Percentiles rank a stretch among this genome's conserved stretches.
These are phyloP conservation scores for Chrysanthemum seticuspe DNA, from an alignment of 129 eudicot species.

Conservation along the genomic window DNA sequence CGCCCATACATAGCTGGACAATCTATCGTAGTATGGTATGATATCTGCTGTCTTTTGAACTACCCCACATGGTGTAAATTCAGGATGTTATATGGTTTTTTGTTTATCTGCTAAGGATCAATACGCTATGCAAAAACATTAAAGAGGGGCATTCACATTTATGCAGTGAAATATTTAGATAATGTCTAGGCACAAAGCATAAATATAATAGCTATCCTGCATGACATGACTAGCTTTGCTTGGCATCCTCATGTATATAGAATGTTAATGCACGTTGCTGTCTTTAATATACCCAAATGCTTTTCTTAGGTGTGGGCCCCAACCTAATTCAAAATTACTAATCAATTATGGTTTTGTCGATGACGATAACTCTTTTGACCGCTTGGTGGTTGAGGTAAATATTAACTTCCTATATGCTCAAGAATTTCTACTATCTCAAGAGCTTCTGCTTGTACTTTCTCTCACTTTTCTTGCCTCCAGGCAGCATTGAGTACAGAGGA, in stretches of 20 bases:
- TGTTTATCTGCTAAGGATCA: neutral
- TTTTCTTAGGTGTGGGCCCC: constrained; percentile 92
- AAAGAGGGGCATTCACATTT: neutral
- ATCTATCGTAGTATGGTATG: constrained; percentile 88
- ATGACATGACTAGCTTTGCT: neutral
- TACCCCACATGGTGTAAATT: neutral
- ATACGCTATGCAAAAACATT: constrained; percentile 1
- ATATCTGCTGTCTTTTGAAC: constrained; percentile 25
- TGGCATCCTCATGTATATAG: neutral
- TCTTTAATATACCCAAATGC: constrained; percentile 2
- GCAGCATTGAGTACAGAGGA: constrained; percentile 93
- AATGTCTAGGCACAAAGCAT: too few species aligned
- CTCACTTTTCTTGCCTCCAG: constrained; percentile 38
- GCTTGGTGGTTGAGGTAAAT: constrained; percentile 71
- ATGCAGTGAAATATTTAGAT: neutral
- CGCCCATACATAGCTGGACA: constrained; percentile 88
- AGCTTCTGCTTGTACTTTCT: constrained; percentile 14
- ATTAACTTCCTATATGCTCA: constrained; percentile 7
- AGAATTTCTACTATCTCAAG: neutral
- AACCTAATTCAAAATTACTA: constrained; percentile 91
- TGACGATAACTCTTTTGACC: constrained; percentile 84
- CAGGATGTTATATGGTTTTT: neutral
- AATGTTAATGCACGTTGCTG: constrained; percentile 3
- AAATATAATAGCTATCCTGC: too few species aligned
- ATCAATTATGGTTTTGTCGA: constrained; percentile 96